phyloP scores from a whole-genome alignment of 768 basidiomycete species.

The Clitopilus hobsonii region DNA sequence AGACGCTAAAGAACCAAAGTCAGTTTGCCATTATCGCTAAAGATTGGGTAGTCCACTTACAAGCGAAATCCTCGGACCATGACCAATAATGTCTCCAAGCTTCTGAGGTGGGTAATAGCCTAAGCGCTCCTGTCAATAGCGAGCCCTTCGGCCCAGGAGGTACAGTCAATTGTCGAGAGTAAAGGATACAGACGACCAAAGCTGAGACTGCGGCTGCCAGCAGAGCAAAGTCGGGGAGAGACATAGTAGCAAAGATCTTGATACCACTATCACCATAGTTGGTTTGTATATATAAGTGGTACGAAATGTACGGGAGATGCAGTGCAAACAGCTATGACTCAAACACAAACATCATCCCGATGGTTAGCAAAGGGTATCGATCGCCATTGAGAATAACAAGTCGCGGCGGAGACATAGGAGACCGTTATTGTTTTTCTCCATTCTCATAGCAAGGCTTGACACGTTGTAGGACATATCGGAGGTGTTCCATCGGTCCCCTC shows the following conservation, averaged over 20 bases:
- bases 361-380: background rate
- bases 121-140: slow-evolving; percentile 18
- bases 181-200: background rate
- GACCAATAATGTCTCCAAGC: slow-evolving; percentile 23
- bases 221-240: too few species aligned
- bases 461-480: background rate
- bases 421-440: background rate
- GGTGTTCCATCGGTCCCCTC: background rate
- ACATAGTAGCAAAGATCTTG: background rate
- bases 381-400: background rate
- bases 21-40: background rate
- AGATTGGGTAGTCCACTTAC: slow-evolving; percentile 7
- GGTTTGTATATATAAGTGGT: background rate
- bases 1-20: slow-evolving; percentile 22
- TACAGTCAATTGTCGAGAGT: slow-evolving; percentile 10
- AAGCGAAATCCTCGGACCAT: slow-evolving; percentile 18
- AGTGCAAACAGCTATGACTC: background rate
- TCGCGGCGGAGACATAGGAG: background rate
- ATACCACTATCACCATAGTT: background rate
- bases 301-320: too few species aligned
- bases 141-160: slow-evolving; percentile 22
- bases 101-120: slow-evolving; percentile 14
- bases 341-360: background rate
- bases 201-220: too few species aligned
- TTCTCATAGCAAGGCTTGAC: background rate